Conservation (phyloP, 495 filamentous ascomycete species). For the Trichocladium antarcticum region DNA sequence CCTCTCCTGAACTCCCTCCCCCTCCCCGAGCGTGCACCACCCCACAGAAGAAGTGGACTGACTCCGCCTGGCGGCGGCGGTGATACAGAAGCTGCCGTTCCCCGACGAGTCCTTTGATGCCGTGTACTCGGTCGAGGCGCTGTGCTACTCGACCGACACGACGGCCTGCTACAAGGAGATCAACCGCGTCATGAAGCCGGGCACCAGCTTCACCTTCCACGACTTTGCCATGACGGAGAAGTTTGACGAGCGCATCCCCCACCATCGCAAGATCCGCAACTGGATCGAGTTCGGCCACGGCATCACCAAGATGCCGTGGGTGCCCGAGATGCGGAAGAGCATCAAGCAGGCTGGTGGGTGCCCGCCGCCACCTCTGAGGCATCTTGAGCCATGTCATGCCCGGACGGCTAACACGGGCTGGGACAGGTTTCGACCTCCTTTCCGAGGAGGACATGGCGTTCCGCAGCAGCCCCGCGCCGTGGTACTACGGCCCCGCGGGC, state of each 20-base stretch:
- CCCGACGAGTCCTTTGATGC: conserved; percentile 16
- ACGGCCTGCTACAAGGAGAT: conserved; percentile 11
- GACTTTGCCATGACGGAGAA: conserved; percentile 19
- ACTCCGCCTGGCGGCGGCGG: too few species aligned
- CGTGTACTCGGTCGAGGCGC: conserved; percentile 12
- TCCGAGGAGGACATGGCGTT: conserved; percentile 10
- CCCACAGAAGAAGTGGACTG: too few species aligned
- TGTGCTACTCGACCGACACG: conserved; percentile 13
- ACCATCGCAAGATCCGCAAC: conserved; percentile 14
- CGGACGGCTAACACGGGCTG: too few species aligned
- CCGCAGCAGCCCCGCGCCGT: conserved; percentile 8
- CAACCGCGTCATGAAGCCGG: conserved; percentile 15
- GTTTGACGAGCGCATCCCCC: conserved; percentile 5
- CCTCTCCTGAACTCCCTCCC: too few species aligned
- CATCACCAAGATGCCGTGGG: conserved; percentile 12
- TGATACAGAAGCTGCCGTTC: conserved; percentile 13
- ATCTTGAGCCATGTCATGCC: too few species aligned
- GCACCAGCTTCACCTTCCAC: conserved; percentile 10
- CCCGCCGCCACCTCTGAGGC: neutral
- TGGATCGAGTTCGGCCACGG: conserved; percentile 18
- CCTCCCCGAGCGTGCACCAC: too few species aligned
- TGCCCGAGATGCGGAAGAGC: conserved; percentile 9
- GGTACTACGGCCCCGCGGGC: conserved; percentile 15
- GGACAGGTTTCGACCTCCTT: conserved; percentile 10
- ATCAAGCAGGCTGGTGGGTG: conserved; percentile 8